These are phyloP conservation scores for Dryadomyces quercus-mongolicae DNA, from an alignment of 2,329 filamentous ascomycete genomes.

Conservation along the genomic window DNA sequence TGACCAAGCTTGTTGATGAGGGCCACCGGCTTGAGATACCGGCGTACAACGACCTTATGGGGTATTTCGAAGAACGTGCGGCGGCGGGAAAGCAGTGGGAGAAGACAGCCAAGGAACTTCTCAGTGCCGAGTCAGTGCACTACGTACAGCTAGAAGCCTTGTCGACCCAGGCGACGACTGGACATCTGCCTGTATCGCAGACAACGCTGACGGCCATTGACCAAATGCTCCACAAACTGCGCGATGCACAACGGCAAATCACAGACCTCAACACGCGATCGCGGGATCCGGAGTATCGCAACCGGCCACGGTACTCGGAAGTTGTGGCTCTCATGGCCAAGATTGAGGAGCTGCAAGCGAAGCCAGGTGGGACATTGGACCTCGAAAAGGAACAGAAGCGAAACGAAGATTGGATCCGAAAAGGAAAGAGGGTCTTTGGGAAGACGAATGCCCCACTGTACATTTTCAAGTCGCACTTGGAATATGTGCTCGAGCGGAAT, in stretches of 20 bases:
- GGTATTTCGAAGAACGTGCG: conserved; percentile 64
- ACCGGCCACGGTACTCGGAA: conserved; percentile 77
- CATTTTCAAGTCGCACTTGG: conserved; percentile 89
- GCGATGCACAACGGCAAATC: conserved; percentile 85
- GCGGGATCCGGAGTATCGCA: conserved; percentile 59
- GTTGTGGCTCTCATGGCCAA: conserved; percentile 84
- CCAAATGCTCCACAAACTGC: conserved; percentile 87
- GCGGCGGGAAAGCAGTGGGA: conserved; percentile 79
- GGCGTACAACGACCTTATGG: conserved; percentile 67
- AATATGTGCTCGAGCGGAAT: conserved; percentile 84
- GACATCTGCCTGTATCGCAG: conserved; percentile 65
- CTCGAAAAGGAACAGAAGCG: conserved; percentile 88
- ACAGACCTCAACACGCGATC: conserved; percentile 69
- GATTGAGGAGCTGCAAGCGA: conserved; percentile 80
- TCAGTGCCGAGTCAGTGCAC: conserved; percentile 82
- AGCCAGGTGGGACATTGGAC: conserved; percentile 81
- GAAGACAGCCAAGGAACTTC: conserved; percentile 80
- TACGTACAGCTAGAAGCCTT: conserved; percentile 91
- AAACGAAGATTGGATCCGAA: conserved; percentile 98
- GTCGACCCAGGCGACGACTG: conserved; percentile 62
- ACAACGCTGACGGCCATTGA: conserved; percentile 77
- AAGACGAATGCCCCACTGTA: conserved; percentile 96
- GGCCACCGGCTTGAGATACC: conserved; percentile 68
- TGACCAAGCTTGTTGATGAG: conserved; percentile 64
- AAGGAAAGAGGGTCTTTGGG: conserved; percentile 93